Percentiles rank a stretch among this genome's conserved stretches.
Evolutionary conservation across 495 filamentous ascomycete species (phyloP).

Genomic region (Acidiella bohemica): DNA sequence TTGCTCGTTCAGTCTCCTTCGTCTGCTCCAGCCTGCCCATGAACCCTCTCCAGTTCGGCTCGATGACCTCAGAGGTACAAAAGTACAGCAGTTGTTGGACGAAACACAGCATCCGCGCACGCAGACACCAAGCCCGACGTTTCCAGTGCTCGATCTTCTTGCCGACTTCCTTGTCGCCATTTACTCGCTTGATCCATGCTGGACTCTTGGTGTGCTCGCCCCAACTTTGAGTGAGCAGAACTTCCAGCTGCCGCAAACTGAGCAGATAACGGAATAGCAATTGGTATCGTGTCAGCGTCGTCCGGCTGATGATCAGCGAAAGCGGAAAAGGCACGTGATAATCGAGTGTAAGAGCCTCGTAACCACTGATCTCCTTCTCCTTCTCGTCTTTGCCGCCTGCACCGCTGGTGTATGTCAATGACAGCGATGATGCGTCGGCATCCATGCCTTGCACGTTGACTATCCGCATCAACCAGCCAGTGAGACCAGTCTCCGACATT

Average conservation of each 20-base stretch:
- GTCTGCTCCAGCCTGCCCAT: constrained; percentile 68
- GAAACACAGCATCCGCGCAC: constrained; percentile 90
- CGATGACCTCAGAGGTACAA: constrained; percentile 91
- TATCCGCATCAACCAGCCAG: constrained; percentile 85
- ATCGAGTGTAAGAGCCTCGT: constrained; percentile 83
- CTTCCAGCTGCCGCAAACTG: constrained; percentile 77
- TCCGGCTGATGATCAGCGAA: constrained; percentile 87
- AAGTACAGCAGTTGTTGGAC: constrained; percentile 94
- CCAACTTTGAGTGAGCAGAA: constrained; percentile 71
- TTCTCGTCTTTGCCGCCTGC: constrained; percentile 47
- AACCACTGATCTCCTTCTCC: constrained; percentile 78
- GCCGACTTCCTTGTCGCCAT: constrained; percentile 38
- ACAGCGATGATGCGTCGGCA: constrained; percentile 49
- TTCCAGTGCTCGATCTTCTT: constrained; percentile 76
- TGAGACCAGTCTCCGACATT: constrained; percentile 89
- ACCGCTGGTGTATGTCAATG: constrained; percentile 37
- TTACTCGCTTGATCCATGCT: constrained; percentile 67
- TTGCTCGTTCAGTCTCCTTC: constrained; percentile 33
- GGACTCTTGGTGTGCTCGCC: constrained; percentile 70
- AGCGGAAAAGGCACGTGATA: constrained; percentile 94
- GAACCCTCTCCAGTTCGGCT: constrained; percentile 88
- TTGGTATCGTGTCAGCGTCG: constrained; percentile 90
- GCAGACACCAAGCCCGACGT: constrained; percentile 75
- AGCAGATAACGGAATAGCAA: constrained; percentile 88
- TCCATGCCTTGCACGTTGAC: constrained; percentile 92